These are phyloP conservation scores for Byssothecium circinans DNA, from an alignment of 2,329 filamentous ascomycete genomes.

Conservation along the genomic window DNA sequence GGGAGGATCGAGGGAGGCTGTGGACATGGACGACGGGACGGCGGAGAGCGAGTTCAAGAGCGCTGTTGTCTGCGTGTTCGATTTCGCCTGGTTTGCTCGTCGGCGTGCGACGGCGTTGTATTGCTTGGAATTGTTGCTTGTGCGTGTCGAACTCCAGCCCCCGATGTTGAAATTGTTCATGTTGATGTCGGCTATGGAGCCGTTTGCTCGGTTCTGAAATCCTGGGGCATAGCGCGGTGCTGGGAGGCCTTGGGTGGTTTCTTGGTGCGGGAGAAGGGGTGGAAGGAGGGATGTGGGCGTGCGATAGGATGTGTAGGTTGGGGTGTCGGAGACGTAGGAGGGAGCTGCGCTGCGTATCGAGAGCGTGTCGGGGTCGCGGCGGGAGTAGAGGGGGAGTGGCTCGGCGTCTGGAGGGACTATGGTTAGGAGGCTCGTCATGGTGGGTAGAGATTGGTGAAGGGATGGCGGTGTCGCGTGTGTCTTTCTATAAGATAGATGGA, in stretches of 20 bases:
- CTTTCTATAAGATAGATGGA: too few relatives aligned
- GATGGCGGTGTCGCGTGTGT: too few relatives aligned
- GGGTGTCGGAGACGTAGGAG: constrained; percentile 67
- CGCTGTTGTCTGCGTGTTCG: constrained; percentile 13
- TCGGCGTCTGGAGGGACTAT: constrained; percentile 27
- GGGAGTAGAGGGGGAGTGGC: constrained; percentile 35
- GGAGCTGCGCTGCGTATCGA: constrained; percentile 69
- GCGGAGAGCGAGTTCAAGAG: constrained; percentile 21
- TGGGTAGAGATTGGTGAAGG: not conserved
- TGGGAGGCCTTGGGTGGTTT: constrained; percentile 20
- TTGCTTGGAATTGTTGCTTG: constrained; percentile 60
- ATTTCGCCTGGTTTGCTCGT: constrained; percentile 49
- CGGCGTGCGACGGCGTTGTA: constrained; percentile 67
- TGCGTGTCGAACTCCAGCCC: constrained; percentile 60
- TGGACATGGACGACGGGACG: constrained; percentile 6
- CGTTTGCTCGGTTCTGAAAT: constrained; percentile 22
- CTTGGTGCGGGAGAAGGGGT: constrained; percentile 13
- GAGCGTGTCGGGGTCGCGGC: constrained; percentile 63
- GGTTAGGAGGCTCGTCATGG: constrained; percentile 31
- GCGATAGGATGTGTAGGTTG: constrained; percentile 63
- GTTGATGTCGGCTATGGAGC: constrained; percentile 18
- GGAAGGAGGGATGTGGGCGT: constrained; percentile 14
- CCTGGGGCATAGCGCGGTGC: constrained; percentile 28
- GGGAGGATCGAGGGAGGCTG: not conserved
- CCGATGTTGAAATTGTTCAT: constrained; percentile 55